A percentile compares a stretch with the other conserved stretches of the same genome.
Conservation (phyloP, 768 basidiomycete genomes). For the Podaxis sp. region DNA sequence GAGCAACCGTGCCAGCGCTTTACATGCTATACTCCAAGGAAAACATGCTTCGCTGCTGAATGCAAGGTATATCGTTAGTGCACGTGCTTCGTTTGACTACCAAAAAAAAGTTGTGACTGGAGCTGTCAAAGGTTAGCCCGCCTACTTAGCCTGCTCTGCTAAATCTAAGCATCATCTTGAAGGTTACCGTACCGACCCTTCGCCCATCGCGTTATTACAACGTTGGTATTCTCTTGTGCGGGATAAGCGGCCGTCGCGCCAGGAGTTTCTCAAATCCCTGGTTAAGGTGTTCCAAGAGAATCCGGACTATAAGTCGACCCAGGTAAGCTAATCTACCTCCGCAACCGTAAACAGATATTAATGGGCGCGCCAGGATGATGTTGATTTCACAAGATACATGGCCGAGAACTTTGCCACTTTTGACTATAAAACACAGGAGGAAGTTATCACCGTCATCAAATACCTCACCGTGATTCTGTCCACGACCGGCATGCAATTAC, state of each 20-base stretch:
- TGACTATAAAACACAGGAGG: slow-evolving; percentile 95
- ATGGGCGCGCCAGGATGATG: slow-evolving; percentile 53
- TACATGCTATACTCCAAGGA: slow-evolving; percentile 78
- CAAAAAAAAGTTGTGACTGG: slow-evolving; percentile 55
- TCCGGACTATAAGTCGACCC: slow-evolving; percentile 48
- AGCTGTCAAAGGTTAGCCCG: slow-evolving; percentile 47
- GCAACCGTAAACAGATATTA: neutral
- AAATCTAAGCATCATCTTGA: neutral
- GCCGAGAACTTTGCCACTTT: slow-evolving; percentile 90
- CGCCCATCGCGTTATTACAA: slow-evolving; percentile 72
- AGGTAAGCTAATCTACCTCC: slow-evolving; percentile 43
- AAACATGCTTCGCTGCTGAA: slow-evolving; percentile 92
- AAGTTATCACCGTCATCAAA: slow-evolving; percentile 82
- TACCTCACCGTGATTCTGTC: slow-evolving; percentile 72
- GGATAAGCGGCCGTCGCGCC: slow-evolving; percentile 82
- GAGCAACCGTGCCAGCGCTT: slow-evolving; percentile 69
- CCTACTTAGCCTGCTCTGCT: neutral
- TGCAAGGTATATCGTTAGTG: slow-evolving; percentile 77
- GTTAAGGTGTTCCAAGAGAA: slow-evolving; percentile 80
- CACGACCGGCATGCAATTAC: slow-evolving; percentile 76
- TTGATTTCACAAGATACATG: slow-evolving; percentile 88
- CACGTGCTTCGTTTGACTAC: slow-evolving; percentile 78
- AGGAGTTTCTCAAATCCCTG: slow-evolving; percentile 84
- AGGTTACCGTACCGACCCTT: slow-evolving; percentile 66
- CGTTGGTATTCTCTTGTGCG: slow-evolving; percentile 89